These are phyloP conservation scores for Saccharomycopsis sp. DNA, from an alignment of 805 yeast species.

Conservation along the genomic window DNA sequence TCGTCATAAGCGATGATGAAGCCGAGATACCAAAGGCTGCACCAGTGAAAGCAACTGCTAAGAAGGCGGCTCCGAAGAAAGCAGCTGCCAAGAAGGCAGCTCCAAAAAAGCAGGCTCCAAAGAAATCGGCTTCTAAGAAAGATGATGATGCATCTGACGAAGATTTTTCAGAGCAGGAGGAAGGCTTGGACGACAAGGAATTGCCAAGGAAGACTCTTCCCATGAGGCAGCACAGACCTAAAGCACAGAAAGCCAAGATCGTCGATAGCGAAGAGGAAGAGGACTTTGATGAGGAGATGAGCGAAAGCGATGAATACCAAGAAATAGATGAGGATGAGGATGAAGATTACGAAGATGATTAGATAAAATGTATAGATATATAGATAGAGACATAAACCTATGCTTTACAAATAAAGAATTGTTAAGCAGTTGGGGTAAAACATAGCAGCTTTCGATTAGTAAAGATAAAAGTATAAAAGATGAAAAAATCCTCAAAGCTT, in stretches of 20 bases:
- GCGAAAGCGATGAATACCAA: too few relatives aligned
- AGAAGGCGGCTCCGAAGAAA: conserved; percentile 8
- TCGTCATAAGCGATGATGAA: conserved; percentile 9
- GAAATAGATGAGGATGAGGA: conserved; percentile 1
- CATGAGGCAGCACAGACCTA: background rate
- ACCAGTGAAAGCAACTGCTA: conserved; percentile 1
- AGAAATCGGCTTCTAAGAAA: conserved; percentile 3
- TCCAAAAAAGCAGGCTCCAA: background rate
- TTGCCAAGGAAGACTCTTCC: background rate
- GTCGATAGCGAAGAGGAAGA: background rate
- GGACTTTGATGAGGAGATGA: background rate
- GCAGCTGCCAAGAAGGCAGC: conserved; percentile 10
- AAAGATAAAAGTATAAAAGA: too few relatives aligned
- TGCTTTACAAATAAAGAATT: background rate
- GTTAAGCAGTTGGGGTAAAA: too few relatives aligned
- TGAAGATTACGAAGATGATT: background rate
- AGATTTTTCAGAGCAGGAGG: background rate
- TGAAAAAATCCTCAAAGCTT: background rate
- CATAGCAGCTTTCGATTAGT: too few relatives aligned
- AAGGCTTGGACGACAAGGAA: background rate
- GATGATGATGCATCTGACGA: background rate
- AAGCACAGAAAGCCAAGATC: background rate
- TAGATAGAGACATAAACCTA: background rate
- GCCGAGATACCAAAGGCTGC: conserved; percentile 4
- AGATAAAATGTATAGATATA: too few relatives aligned